Evolutionary conservation across 352 stramenopile genomes (phyloP).

Genomic region (Vaucheria bursata): DNA sequence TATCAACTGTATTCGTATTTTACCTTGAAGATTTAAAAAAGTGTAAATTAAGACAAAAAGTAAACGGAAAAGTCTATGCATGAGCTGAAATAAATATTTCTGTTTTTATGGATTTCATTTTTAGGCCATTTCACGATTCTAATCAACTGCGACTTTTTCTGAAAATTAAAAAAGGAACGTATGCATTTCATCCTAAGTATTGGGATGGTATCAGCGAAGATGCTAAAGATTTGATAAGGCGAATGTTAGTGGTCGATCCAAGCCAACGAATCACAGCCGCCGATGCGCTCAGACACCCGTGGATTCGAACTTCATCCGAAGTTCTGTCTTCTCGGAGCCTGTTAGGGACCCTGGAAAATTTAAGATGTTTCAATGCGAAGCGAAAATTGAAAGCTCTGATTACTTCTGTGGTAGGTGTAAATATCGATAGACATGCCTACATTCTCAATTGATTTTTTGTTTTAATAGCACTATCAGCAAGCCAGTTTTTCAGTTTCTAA

Average conservation of each 20-base stretch:
- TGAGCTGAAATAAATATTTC: no score
- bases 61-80: no score
- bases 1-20: no score
- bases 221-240: slow-evolving; percentile 62
- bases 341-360: slow-evolving; percentile 23
- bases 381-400: slow-evolving; percentile 44
- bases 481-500: no score
- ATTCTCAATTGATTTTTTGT: no score
- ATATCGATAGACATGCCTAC: no score
- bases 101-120: no score
- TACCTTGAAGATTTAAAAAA: no score
- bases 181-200: slow-evolving; percentile 48
- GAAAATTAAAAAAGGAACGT: slow-evolving; percentile 48
- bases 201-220: slow-evolving; percentile 50
- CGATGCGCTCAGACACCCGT: slow-evolving; percentile 45
- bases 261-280: slow-evolving; percentile 70
- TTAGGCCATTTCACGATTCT: slow-evolving; percentile 27
- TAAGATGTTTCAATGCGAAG: slow-evolving; percentile 31
- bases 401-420: neutral
- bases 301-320: slow-evolving; percentile 14
- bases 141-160: slow-evolving; percentile 69
- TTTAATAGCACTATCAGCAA: no score
- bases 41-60: no score
- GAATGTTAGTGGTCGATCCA: slow-evolving; percentile 76
- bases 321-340: slow-evolving; percentile 26